Evolutionary conservation across 2,329 filamentous ascomycete species (phyloP).

Genomic region (Penicillium sp.): DNA sequence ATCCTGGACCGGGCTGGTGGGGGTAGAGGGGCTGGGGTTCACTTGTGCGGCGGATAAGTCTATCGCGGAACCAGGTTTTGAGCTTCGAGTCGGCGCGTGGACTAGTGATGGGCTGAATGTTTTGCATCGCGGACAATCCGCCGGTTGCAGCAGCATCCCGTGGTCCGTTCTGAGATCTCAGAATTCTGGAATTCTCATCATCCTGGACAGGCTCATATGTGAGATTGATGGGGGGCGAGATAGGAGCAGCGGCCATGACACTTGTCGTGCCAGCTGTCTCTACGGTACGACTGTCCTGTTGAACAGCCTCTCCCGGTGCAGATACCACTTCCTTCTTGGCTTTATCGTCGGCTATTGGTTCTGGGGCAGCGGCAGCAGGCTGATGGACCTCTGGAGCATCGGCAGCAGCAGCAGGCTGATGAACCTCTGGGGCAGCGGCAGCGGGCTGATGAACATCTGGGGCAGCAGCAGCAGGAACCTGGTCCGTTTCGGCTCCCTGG

Average conservation of each 20-base stretch:
- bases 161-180: constrained; percentile 5
- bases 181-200: neutral
- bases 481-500: neutral
- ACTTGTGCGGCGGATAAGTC: constrained; percentile 32
- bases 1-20: constrained; percentile 26
- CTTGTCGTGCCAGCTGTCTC: constrained; percentile 9
- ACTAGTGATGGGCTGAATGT: constrained; percentile 21
- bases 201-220: constrained; percentile 9
- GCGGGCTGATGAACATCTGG: neutral
- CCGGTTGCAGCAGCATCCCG: constrained; percentile 14
- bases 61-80: constrained; percentile 38
- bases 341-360: no score
- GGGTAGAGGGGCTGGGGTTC: constrained; percentile 25
- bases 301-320: neutral
- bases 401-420: neutral
- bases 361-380: neutral
- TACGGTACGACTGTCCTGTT: neutral
- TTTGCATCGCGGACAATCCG: constrained; percentile 12
- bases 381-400: constrained; percentile 1
- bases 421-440: constrained; percentile 6
- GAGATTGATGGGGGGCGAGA: constrained; percentile 6
- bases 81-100: constrained; percentile 36
- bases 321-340: neutral
- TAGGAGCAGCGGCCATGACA: neutral
- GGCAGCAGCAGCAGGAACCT: neutral